Base-by-base conservation (phyloP, 306 rosid species). In the Vachellia pachyceras region DNA sequence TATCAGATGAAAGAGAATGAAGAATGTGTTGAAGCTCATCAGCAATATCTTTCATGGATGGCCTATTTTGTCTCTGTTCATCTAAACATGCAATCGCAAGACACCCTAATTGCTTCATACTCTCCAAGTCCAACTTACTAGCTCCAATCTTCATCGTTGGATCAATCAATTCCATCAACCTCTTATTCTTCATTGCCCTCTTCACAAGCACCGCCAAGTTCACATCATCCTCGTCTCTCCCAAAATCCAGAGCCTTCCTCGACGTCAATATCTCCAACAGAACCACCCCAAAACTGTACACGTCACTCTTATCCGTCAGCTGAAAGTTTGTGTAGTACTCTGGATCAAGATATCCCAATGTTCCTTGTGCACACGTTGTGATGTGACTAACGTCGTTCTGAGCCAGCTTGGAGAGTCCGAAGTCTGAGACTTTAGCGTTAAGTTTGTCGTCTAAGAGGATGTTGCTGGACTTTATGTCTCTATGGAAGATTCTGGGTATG, bases 191-290 rank as follows among this genome's bases (percentile, higher is more conserved):
- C 77, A 84, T 9, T 10, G 52, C 82, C 82, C 79, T 90, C 58
- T 87, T 86, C 1, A 80, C 58, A 11, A 79, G 23, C 36, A 90
- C 90, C 63, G 63, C 91, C 85, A 87, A 78, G 61, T 87, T 87
- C 83, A 90, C 91, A 72, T 86, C 90, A 22, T 87, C 90, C 69
- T 90, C 88, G 17, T 87, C 80, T 37, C 90, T 82, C 29, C 72
- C 86, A 42, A 90, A 90, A 78, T 90, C 93, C 46, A 86, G 75
- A 4, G 82, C 93, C 75, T 86, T 87, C 84, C 84, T 84, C 0
- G 84, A 77, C n/a, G 86, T 87, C 77, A 87, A 5, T 22, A 87
- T 73, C 88, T 90, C 91, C 55, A 86, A 63, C 76, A 86, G 41
- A 29, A 89, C 92, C 37, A 86, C 90, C 5, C 87, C 87, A 18